These are phyloP conservation scores for Chytriomyces hyalinus DNA, from an alignment of 192 early-diverging fungal genomes.

Conservation along the genomic window DNA sequence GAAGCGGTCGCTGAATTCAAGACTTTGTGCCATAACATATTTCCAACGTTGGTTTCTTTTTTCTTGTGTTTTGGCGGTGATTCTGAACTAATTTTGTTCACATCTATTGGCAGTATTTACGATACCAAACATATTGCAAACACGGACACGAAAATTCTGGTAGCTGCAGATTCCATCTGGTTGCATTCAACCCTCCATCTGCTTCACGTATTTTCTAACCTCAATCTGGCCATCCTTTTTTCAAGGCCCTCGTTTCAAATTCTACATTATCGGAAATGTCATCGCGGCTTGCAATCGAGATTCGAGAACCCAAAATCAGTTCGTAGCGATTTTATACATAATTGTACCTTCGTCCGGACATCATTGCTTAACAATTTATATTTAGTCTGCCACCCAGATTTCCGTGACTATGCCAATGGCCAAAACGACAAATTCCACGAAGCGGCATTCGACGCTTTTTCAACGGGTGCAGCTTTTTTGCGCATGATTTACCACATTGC, in stretches of 20 bases:
- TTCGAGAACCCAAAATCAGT: conserved; percentile 66
- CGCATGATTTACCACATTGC: conserved; percentile 58
- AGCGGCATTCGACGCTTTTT: conserved; percentile 91
- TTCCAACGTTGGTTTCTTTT: conserved; percentile 58
- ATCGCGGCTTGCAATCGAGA: background rate
- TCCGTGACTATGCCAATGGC: conserved; percentile 35
- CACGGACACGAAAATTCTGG: conserved; percentile 49
- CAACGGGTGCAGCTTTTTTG: conserved; percentile 82
- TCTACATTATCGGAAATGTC: conserved; percentile 37
- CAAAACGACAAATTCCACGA: conserved; percentile 70
- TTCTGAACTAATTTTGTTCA: conserved; percentile 60
- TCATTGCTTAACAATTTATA: background rate
- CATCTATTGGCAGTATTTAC: conserved; percentile 57
- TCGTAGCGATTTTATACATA: background rate
- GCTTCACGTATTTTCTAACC: too few species aligned
- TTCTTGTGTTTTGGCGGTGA: conserved; percentile 43
- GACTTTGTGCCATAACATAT: conserved; percentile 56
- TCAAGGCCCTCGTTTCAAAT: conserved; percentile 35
- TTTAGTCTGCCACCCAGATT: conserved; percentile 47
- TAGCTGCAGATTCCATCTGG: conserved; percentile 18
- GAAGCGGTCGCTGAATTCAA: conserved; percentile 74
- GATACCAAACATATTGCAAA: conserved; percentile 81
- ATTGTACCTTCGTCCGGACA: conserved; percentile 2
- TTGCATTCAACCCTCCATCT: background rate
- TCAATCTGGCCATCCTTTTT: conserved; percentile 4